Evolutionary conservation across 345 rosid species (phyloP).

Genomic region (Syzygium aromaticum): DNA sequence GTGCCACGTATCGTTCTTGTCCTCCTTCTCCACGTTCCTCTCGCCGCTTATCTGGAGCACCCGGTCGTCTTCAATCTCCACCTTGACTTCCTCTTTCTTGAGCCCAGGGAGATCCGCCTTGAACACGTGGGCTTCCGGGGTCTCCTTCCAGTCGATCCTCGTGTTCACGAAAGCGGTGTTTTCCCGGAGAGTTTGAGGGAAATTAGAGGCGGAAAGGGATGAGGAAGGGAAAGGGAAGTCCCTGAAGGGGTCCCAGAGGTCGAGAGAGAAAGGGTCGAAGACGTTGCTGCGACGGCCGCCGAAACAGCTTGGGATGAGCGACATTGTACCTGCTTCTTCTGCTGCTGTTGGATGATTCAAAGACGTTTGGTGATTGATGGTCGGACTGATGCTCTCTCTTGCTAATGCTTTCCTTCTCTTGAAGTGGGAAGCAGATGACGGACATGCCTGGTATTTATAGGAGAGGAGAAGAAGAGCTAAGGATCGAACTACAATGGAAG

Average conservation of each 20-base stretch:
- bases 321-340: slow-evolving; percentile 1
- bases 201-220: background rate
- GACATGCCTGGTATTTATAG: background rate
- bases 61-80: slow-evolving; percentile 14
- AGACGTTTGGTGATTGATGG: background rate
- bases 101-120: slow-evolving; percentile 19
- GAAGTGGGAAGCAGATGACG: rapidly evolving
- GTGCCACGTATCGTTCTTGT: slow-evolving; percentile 18
- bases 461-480: background rate
- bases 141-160: slow-evolving; percentile 17
- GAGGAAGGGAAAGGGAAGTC: background rate
- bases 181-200: background rate
- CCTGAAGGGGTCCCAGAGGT: slow-evolving; percentile 14
- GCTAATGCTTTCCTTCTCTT: background rate
- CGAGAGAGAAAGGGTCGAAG: slow-evolving; percentile 18
- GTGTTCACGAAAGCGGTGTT: background rate
- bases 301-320: slow-evolving; percentile 12
- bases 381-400: background rate
- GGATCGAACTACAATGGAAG: background rate
- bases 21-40: slow-evolving; percentile 14
- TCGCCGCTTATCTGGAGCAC: slow-evolving; percentile 21
- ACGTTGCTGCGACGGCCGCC: slow-evolving; percentile 4
- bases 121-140: slow-evolving; percentile 14
- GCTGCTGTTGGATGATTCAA: background rate
- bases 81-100: slow-evolving; percentile 19